A percentile compares a stretch with the other conserved stretches of the same genome.
phyloP scores from a whole-genome alignment of 495 filamentous ascomycete species.

The Tuber magnatum region DNA sequence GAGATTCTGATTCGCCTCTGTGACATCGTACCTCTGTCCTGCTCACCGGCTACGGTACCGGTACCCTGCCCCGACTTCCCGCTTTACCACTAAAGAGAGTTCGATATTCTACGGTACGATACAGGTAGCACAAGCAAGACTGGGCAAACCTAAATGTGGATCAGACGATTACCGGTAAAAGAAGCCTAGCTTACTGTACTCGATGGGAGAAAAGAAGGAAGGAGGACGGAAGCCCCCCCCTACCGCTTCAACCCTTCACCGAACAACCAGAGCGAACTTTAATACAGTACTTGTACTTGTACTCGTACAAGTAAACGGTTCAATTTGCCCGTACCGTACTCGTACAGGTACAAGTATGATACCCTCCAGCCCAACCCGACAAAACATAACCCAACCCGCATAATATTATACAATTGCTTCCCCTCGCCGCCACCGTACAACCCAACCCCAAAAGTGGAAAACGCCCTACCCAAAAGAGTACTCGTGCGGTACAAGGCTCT shows the following conservation, averaged over 20 bases:
- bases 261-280: no score
- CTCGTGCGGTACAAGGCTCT: neutral
- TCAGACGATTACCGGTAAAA: neutral
- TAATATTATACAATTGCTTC: neutral
- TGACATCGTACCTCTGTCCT: neutral
- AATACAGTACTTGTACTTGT: no score
- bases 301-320: no score
- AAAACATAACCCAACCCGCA: neutral
- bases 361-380: neutral
- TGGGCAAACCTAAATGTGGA: neutral
- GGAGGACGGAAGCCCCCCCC: neutral
- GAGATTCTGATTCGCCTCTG: neutral
- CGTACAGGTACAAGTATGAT: no score
- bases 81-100: neutral
- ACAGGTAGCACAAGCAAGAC: neutral
- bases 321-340: neutral
- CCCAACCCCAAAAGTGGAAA: neutral
- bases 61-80: neutral
- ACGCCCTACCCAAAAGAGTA: neutral
- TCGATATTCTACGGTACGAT: neutral
- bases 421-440: neutral
- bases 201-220: neutral
- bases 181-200: neutral
- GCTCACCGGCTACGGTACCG: neutral
- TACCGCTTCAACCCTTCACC: no score